phyloP scores from a whole-genome alignment of 139 green algal species.

The Micractinium sp. region DNA sequence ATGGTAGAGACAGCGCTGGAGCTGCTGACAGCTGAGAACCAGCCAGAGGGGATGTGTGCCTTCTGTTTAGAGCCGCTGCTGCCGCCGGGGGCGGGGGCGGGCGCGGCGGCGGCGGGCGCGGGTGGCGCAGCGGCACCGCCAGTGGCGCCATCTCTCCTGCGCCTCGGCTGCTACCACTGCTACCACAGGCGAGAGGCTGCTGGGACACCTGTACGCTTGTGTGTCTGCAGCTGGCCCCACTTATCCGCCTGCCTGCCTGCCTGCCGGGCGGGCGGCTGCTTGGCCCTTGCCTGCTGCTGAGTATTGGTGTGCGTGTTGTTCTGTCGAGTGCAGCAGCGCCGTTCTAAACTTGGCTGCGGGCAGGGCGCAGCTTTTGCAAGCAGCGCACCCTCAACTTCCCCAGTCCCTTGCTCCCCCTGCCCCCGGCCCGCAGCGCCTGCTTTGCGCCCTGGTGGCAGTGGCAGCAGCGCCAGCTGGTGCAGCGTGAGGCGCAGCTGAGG shows the following conservation, averaged over 20 bases:
- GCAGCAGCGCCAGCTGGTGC: conserved; percentile 31
- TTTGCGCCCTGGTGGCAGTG: conserved; percentile 44
- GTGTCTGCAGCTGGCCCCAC: neutral
- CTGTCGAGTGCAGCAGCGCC: neutral
- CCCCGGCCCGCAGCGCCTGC: conserved; percentile 21
- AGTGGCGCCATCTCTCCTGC: neutral
- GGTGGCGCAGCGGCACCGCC: neutral
- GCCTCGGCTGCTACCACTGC: conserved; percentile 42
- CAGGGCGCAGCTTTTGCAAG: neutral
- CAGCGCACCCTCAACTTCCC: neutral
- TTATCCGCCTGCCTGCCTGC: neutral
- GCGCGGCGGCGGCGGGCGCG: neutral
- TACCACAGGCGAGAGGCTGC: conserved; percentile 9
- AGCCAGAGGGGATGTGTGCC: conserved; percentile 22
- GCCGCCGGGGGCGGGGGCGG: neutral
- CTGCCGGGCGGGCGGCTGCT: neutral
- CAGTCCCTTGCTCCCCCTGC: neutral
- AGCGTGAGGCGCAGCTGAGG: conserved; percentile 20
- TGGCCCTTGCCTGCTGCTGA: neutral
- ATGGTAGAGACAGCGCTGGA: conserved; percentile 26
- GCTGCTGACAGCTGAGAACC: conserved; percentile 26
- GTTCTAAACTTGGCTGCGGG: neutral
- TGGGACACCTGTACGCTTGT: neutral
- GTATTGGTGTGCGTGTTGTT: neutral
- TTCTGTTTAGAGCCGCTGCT: conserved; percentile 38